phyloP scores from a whole-genome alignment of 1,139 yeast genomes.

The Kluyveromyces sp. region DNA sequence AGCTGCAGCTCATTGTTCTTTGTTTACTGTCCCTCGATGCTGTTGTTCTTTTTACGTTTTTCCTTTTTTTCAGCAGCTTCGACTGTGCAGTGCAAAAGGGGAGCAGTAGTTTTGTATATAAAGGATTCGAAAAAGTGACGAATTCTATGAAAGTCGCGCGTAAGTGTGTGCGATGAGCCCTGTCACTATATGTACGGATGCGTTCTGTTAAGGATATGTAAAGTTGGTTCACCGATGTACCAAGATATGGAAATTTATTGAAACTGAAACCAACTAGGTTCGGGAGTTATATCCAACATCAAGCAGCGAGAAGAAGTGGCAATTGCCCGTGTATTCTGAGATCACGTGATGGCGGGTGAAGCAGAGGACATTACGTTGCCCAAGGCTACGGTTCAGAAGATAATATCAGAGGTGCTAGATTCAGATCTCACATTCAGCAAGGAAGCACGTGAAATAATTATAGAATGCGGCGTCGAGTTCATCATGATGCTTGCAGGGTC shows the following conservation, averaged over 20 bases:
- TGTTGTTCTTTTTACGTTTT: neutral
- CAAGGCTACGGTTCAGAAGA: constrained; percentile 83
- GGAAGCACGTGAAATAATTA: constrained; percentile 91
- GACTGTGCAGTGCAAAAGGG: neutral
- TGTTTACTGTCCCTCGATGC: too few relatives aligned
- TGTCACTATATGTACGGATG: too few relatives aligned
- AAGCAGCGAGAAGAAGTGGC: neutral
- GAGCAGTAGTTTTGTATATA: constrained; percentile 5
- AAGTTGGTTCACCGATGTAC: too few relatives aligned
- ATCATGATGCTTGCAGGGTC: constrained; percentile 91
- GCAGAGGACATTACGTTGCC: constrained; percentile 32
- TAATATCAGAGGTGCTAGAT: constrained; percentile 78
- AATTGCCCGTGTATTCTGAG: neutral
- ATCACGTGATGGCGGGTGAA: constrained; percentile 10
- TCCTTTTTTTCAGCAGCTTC: neutral
- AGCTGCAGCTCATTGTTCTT: too few relatives aligned
- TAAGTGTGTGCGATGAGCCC: neutral
- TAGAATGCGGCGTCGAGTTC: constrained; percentile 93
- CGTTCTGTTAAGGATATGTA: too few relatives aligned
- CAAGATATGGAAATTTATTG: too few relatives aligned
- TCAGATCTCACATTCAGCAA: constrained; percentile 80
- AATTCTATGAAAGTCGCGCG: neutral
- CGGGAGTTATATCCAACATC: neutral
- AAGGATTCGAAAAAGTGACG: constrained; percentile 3
- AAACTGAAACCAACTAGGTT: neutral